Conservation (phyloP, 2,329 filamentous ascomycete genomes). For the Claviceps pazoutovae region DNA sequence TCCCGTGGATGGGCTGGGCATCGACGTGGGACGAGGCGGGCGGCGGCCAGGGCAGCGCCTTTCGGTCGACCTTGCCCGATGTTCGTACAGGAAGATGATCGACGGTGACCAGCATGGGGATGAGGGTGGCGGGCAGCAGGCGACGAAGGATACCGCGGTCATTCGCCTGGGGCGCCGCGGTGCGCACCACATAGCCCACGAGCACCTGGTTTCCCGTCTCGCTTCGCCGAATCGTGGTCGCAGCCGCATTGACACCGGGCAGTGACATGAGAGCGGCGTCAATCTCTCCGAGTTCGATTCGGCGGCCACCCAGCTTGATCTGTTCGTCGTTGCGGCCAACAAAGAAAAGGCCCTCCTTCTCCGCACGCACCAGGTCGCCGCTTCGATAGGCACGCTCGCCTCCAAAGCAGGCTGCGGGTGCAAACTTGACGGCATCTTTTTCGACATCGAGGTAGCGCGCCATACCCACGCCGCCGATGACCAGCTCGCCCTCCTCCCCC, state of each 20-base stretch:
- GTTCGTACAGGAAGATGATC: conserved; percentile 10
- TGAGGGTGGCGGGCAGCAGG: conserved; percentile 8
- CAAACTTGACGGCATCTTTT: conserved; percentile 10
- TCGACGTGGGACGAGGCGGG: conserved; percentile 4
- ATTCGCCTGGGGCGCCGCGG: not conserved
- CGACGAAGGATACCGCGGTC: conserved; percentile 6
- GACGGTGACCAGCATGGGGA: conserved; percentile 10
- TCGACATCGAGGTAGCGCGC: conserved; percentile 11
- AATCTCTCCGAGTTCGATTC: conserved; percentile 16
- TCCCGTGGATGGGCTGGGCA: conserved; percentile 5
- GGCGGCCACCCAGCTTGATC: conserved; percentile 16
- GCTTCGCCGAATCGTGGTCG: conserved; percentile 9
- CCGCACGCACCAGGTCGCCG: conserved; percentile 13
- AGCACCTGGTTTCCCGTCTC: conserved; percentile 11
- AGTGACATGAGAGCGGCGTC: conserved; percentile 11
- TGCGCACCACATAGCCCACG: conserved; percentile 10
- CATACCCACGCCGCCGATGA: conserved; percentile 12
- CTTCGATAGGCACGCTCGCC: conserved; percentile 13
- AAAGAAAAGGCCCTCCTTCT: conserved; percentile 10
- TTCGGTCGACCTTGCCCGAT: conserved; percentile 12
- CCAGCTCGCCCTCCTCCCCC: conserved; percentile 12
- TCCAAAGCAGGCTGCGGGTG: conserved; percentile 8
- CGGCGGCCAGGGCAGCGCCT: conserved; percentile 9
- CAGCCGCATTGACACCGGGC: conserved; percentile 10
- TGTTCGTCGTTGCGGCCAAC: conserved; percentile 16